Base-by-base conservation (phyloP, 352 stramenopile species). In the Phytophthora megakarya region DNA sequence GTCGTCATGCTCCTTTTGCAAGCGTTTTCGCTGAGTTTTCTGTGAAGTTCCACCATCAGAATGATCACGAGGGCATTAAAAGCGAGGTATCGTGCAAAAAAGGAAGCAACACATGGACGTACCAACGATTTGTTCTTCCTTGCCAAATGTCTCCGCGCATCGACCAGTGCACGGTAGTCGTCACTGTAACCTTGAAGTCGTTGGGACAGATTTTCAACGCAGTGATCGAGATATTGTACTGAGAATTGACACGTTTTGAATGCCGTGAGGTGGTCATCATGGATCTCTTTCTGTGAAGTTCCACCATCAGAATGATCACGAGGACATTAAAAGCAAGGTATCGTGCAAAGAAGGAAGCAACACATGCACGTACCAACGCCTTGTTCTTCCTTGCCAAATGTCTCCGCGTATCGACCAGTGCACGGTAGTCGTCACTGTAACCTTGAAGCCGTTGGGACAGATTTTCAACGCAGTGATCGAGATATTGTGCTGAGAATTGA, bases 401-500 rank as follows among this genome's bases (percentile, higher is more conserved):
- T 1, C 42, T 18, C 39, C 51, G 48, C 1, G 47, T 73, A 12
- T 65, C 45, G 15, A 19, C 6, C 18, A 85, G 39, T 3, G 35
- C 40, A 13, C 64, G 33, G 30, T 75, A 70, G 23, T 85, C 72
- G 0, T 73, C 53, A 13, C 61, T 69, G 47, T 92, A 91, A 0
- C 75, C 65, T 25, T 82, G 45, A 15, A 71, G 55, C 0, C 85
- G 70, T 16, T 53, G 19, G 0, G 68, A 56, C 6, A 93, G 61
- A 4, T 61, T 72, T 21, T 75, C 47, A 1, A 89, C 70, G 35
- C 85, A 93, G 18, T 87, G 72, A 16, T 81, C 71, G 2, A 93
- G 56, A 61, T 93, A 93, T 56, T 93, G 85, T 1, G 78, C 76
- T 9, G 85, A 86, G 15, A 85, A 75, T 42, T 92, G 83, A 8